A percentile compares a stretch with the other conserved stretches of the same genome.
phyloP scores from a whole-genome alignment of 345 rosid genomes.

The Hirschfeldia incana region DNA sequence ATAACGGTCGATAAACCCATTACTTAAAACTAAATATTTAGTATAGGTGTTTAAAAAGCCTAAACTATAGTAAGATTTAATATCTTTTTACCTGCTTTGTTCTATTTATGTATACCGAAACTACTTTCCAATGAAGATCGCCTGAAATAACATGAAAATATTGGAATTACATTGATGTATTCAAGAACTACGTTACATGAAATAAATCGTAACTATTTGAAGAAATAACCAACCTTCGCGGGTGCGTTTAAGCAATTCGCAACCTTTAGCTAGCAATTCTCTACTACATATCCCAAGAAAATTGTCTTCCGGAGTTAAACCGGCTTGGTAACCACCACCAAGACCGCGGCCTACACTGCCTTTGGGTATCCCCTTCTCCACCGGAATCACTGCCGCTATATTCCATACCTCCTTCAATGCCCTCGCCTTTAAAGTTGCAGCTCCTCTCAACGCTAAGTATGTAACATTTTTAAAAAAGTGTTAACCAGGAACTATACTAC shows the following conservation, averaged over 20 bases:
- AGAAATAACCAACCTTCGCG: conserved; percentile 65
- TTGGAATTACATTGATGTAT: background rate
- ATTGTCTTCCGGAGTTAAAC: conserved; percentile 71
- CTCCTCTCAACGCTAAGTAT: conserved; percentile 86
- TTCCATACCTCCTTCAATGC: conserved; percentile 96
- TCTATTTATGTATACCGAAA: conserved; percentile 82
- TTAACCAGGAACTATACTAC: background rate
- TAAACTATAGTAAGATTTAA: background rate
- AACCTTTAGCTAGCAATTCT: conserved; percentile 90
- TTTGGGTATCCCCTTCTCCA: conserved; percentile 62
- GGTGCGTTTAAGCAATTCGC: conserved; percentile 93
- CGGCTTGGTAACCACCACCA: conserved; percentile 57
- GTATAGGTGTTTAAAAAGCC: background rate
- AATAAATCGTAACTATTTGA: background rate
- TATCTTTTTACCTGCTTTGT: conserved; percentile 65
- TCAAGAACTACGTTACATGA: conserved; percentile 8
- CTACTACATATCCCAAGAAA: conserved; percentile 77
- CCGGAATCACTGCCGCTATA: conserved; percentile 89
- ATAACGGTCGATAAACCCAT: background rate
- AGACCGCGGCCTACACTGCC: conserved; percentile 38
- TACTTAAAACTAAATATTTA: background rate
- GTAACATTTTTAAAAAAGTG: background rate
- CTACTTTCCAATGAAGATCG: conserved; percentile 94
- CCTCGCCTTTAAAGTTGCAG: conserved; percentile 87
- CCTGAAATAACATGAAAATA: conserved; percentile 49